Conservation (phyloP, 2,329 filamentous ascomycete species). For the Penicillium verrucosum region DNA sequence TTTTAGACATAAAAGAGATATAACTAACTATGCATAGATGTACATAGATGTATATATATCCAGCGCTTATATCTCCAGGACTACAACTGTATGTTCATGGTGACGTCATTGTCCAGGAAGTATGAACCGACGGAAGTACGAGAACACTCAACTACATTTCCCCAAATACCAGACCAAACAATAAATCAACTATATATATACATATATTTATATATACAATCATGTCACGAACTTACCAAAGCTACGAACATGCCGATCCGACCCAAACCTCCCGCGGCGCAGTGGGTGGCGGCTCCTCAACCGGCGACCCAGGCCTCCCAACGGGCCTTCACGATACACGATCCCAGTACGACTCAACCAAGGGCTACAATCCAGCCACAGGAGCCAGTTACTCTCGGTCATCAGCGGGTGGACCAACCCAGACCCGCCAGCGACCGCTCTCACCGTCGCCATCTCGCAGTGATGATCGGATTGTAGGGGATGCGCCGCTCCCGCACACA, state of each 20-base stretch:
- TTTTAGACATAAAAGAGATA: background rate
- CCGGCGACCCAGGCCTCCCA: slow-evolving; percentile 27
- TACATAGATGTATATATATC: too few species aligned
- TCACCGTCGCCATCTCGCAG: slow-evolving; percentile 16
- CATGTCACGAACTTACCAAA: slow-evolving; percentile 1
- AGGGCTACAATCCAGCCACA: slow-evolving; percentile 28
- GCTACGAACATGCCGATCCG: background rate
- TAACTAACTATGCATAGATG: background rate
- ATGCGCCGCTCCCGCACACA: slow-evolving; percentile 17
- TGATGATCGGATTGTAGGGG: slow-evolving; percentile 11
- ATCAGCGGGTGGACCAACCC: slow-evolving; percentile 3
- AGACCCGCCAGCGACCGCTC: slow-evolving; percentile 7
- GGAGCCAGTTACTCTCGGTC: slow-evolving; percentile 22
- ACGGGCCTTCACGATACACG: slow-evolving; percentile 13
- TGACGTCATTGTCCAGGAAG: background rate
- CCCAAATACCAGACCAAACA: background rate
- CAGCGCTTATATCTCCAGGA: background rate
- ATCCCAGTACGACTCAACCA: slow-evolving; percentile 17
- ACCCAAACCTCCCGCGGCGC: slow-evolving; percentile 5
- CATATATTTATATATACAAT: slow-evolving; percentile 2
- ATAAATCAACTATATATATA: background rate
- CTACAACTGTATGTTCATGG: background rate
- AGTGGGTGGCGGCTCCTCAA: slow-evolving; percentile 27
- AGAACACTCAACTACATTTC: background rate
- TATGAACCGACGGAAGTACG: background rate